phyloP scores from a whole-genome alignment of 192 early-diverging fungal genomes.

The Backusella tarrabulga region DNA sequence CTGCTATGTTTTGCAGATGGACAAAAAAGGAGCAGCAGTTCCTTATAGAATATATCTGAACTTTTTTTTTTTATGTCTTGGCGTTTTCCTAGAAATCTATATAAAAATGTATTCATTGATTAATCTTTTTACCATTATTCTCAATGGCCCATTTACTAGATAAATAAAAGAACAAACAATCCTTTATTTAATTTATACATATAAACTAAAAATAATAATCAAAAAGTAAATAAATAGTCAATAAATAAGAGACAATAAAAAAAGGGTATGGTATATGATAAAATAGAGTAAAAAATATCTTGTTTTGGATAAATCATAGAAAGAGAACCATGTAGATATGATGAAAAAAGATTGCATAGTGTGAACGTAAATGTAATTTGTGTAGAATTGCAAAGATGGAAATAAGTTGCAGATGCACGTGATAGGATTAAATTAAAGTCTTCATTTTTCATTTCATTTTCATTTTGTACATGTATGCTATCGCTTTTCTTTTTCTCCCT shows the following conservation, averaged over 20 bases:
- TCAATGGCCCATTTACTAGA: not conserved
- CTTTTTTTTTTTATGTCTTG: conserved; percentile 2
- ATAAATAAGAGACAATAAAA: not conserved
- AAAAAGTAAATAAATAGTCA: not conserved
- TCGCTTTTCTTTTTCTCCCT: not conserved
- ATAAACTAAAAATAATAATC: not conserved
- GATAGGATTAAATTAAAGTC: not conserved
- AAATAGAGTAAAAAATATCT: not conserved
- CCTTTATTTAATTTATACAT: conserved; percentile 5
- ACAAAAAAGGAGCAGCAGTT: conserved; percentile 3
- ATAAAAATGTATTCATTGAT: conserved; percentile 4
- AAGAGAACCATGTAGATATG: not conserved
- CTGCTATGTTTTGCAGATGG: conserved; percentile 4
- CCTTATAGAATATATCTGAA: not conserved
- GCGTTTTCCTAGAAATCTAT: not conserved
- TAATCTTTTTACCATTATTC: not conserved
- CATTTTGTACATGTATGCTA: not conserved
- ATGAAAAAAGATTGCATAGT: not conserved
- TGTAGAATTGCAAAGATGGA: not conserved
- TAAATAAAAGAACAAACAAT: not conserved
- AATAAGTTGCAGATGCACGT: not conserved
- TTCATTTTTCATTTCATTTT: not conserved
- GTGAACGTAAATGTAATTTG: not conserved
- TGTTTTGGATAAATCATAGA: conserved; percentile 4
- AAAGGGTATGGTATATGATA: conserved; percentile 3